Evolutionary conservation across 371 early-diverging fungal species (phyloP), one percentile per base, ranked within the genome.

Genomic region (Blakeslea trispora): DNA sequence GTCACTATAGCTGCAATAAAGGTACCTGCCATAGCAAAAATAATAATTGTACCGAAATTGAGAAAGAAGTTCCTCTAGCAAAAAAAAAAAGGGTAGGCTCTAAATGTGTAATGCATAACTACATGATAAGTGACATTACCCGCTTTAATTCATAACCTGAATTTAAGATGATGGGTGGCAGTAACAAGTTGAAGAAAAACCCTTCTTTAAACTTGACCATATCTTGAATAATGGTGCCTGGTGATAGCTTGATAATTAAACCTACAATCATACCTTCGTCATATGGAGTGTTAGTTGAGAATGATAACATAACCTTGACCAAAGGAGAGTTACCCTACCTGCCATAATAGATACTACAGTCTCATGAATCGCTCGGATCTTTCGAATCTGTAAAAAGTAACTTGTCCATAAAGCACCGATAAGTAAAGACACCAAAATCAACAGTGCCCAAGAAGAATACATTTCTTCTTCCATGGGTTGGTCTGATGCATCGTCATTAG

Each of bases 111-210:
- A n/a, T n/a, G n/a, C n/a, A n/a, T n/a, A n/a, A n/a, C n/a, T n/a
- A n/a, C n/a, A n/a, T n/a, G n/a, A n/a, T n/a, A n/a, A n/a, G n/a
- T n/a, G n/a, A n/a, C n/a, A n/a, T n/a, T n/a, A 84, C 87, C 68
- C 86, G 78, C 63, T 96, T 92, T 78, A 97, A 76, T 49, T 93
- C 93, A 64, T 93, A 97, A 1, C 96, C 96, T 15, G 94, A 94
- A 69, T 95, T 91, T 19, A 97, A 79, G 63, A 97, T 96, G 61
- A 97, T 95, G 4, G 98, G 98, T 21, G 98, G 98, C 44, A 97
- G 83, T 6, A 97, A 68, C 53, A 97, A 68, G 67, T 96, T 97
- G 81, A 96, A 96, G 61, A 97, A 97, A 50, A 91, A 88, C 0
- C 89, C 82, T 68, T 91, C 88, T 58, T 95, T 90, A 59, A 97